Evolutionary conservation across 2,329 filamentous ascomycete species (phyloP), one percentile per base, ranked within the genome.

Genomic region (Lachnellula cervina): DNA sequence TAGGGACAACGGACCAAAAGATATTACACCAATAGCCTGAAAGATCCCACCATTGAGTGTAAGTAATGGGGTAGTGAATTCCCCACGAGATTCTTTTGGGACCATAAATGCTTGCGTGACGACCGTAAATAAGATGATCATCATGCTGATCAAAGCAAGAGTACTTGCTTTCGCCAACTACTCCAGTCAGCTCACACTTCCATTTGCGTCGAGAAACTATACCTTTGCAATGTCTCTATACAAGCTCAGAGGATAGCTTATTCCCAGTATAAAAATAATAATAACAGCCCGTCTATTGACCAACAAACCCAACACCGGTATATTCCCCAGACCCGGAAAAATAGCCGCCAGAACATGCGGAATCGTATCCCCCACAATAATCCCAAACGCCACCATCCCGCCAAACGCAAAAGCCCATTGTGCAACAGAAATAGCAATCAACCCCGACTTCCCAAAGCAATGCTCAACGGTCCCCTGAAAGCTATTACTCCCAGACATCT

Each of bases 381-480:
- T 91, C 63, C 92, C 94, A 72, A 97, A 99, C 14, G 94, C 94
- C 54, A 99, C 84, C 94, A 99, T 99, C 62, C 94, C 94, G 55
- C 94, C 94, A 76, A 97, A 99, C 2, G 94, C 94, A 79, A 99
- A 99, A 28, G 90, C 87, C 93, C 93, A 99, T 76, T 99, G 94
- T 49, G 94, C 94, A 59, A 97, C 62, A 58, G 77, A 80, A 63
- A 99, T 97, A 57, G 94, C 93, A 62, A 99, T 83, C 54, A 99
- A 78, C 0, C 94, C 94, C 17, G 87, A 80, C 66, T 84, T 86
- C 5, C 94, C 94, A 74, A 96, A 99, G 75, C 94, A 99, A 73
- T 93, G 86, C 73, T 97, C 87, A 69, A 99, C 91, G 0, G 94
- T 99, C 40, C 90, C 89, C 75, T 99, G 94, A 70, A 97, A 99